A percentile compares a stretch with the other conserved stretches of the same genome.
Conservation (phyloP, 1,284 basidiomycete genomes). For the Apiotrichum siamense region DNA sequence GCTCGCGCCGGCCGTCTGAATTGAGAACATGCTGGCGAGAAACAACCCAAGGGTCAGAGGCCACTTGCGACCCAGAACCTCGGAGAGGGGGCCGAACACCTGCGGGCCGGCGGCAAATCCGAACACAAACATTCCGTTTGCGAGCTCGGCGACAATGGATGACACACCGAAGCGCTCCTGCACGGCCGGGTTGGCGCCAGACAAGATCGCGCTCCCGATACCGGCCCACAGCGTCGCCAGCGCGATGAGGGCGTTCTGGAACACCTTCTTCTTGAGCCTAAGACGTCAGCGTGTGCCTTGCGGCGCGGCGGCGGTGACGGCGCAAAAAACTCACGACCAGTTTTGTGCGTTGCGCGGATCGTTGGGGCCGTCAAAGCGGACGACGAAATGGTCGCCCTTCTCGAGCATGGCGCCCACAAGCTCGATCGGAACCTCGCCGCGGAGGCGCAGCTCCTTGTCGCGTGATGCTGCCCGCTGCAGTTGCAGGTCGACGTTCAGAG, state of each 20-base stretch:
- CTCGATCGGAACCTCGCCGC: conserved; percentile 11
- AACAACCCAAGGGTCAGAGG: conserved; percentile 25
- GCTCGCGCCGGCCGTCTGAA: conserved; percentile 38
- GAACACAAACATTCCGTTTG: conserved; percentile 18
- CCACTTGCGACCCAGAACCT: conserved; percentile 51
- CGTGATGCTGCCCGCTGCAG: too few species aligned
- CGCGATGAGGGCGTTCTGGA: conserved; percentile 16
- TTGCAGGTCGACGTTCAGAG: too few species aligned
- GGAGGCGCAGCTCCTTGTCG: not conserved
- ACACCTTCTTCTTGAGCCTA: conserved; percentile 11
- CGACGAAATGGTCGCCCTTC: conserved; percentile 22
- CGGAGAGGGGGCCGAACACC: conserved; percentile 56
- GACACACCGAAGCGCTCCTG: conserved; percentile 8
- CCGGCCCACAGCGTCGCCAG: conserved; percentile 21
- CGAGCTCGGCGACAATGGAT: conserved; percentile 16
- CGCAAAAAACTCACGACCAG: conserved; percentile 52
- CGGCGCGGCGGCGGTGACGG: not conserved
- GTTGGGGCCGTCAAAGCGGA: conserved; percentile 59
- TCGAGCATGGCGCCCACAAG: conserved; percentile 12
- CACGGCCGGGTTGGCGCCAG: conserved; percentile 7
- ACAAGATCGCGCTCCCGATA: conserved; percentile 9
- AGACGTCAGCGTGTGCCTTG: not conserved
- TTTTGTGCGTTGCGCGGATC: conserved; percentile 63
- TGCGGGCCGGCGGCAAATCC: conserved; percentile 53
- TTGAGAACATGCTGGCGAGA: conserved; percentile 33